phyloP scores from a whole-genome alignment of 805 yeast genomes.

The Candida maltosa region DNA sequence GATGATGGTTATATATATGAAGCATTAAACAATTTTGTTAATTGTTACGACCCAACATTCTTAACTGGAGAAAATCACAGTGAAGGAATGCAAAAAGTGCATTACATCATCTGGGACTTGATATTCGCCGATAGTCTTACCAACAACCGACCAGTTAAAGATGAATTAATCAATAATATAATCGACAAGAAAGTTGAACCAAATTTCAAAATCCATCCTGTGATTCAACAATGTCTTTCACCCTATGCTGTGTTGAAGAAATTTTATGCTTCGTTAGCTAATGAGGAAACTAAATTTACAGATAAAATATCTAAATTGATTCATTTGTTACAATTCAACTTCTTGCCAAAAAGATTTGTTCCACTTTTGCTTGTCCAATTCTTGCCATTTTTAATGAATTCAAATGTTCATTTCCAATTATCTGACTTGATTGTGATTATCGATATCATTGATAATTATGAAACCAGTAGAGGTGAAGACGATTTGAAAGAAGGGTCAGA shows the following conservation, averaged over 20 bases:
- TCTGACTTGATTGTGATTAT: constrained; percentile 34
- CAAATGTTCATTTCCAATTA: constrained; percentile 15
- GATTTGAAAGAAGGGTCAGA: constrained; percentile 27
- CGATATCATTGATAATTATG: constrained; percentile 38
- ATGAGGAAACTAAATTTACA: constrained; percentile 13
- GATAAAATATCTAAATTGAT: constrained; percentile 44
- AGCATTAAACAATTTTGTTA: constrained; percentile 60
- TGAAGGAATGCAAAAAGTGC: constrained; percentile 42
- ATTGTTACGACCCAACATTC: constrained; percentile 49
- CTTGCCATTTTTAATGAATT: constrained; percentile 34
- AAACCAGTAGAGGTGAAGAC: constrained; percentile 16
- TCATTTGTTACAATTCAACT: constrained; percentile 42
- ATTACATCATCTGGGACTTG: constrained; percentile 53
- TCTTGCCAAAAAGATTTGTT: constrained; percentile 45
- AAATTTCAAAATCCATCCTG: constrained; percentile 43
- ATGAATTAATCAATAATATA: constrained; percentile 51
- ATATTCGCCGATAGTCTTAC: constrained; percentile 60
- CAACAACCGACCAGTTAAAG: constrained; percentile 52
- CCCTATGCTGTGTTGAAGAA: constrained; percentile 66
- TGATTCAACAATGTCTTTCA: constrained; percentile 63
- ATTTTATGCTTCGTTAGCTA: constrained; percentile 35
- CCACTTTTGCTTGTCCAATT: constrained; percentile 50
- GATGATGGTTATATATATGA: constrained; percentile 58
- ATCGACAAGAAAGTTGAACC: constrained; percentile 34
- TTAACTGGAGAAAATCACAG: constrained; percentile 13